Conservation (phyloP, 2,329 filamentous ascomycete genomes). For the Ophiostoma ulmi region DNA sequence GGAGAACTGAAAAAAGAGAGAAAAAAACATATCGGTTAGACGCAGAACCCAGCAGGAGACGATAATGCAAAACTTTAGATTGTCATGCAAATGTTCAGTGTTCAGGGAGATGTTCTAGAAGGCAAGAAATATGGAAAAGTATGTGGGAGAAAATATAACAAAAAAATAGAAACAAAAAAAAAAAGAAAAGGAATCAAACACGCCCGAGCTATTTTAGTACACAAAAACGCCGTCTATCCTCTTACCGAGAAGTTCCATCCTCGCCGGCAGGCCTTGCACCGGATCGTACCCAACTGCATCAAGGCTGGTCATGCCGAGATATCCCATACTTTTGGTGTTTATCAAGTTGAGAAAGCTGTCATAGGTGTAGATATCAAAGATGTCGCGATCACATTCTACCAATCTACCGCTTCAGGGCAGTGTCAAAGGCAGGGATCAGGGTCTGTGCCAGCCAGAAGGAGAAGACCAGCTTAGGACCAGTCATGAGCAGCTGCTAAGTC, state of each 20-base stretch:
- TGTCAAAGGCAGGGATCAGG: constrained; percentile 84
- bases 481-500: constrained; percentile 74
- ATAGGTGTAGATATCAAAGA: neutral
- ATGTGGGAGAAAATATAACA: neutral
- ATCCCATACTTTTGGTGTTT: neutral
- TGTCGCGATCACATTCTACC: neutral
- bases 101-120: constrained; percentile 15
- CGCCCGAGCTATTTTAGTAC: constrained; percentile 20
- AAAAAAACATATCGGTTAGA: too few species aligned
- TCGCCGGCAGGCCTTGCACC: neutral
- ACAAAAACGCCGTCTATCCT: constrained; percentile 23
- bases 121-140: constrained; percentile 14
- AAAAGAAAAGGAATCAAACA: constrained; percentile 5
- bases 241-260: constrained; percentile 5
- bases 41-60: neutral
- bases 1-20: too few species aligned
- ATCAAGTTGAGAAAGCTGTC: neutral
- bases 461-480: constrained; percentile 96
- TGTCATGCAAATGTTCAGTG: neutral
- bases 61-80: neutral
- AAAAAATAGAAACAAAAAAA: neutral
- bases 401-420: constrained; percentile 26
- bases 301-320: neutral
- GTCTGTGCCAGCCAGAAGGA: constrained; percentile 99
- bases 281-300: neutral